Evolutionary conservation across 768 basidiomycete genomes (phyloP), one percentile per base, ranked within the genome.

Genomic region (Rubroboletus satanas): DNA sequence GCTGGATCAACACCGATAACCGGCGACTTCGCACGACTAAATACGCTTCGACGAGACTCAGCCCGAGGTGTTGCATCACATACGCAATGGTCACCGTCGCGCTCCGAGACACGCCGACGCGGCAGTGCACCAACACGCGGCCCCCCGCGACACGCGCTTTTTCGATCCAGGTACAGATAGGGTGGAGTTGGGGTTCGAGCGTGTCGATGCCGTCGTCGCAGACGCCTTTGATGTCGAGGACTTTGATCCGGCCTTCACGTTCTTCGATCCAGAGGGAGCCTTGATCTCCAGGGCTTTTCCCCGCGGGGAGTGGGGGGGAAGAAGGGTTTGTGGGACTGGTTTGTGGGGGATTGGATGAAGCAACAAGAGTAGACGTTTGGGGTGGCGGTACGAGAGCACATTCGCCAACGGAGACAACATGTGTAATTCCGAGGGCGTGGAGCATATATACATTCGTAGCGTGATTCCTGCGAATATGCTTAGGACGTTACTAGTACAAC

Each of bases 171-270:
- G 86, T 87, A 66, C 93, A 93, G 39, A 96, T 90, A 3, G 88
- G 86, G 55, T 84, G 84, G 32, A 98, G 79, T 71, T 94, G 87
- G 7, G 90, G 92, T 64, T 92, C 87, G 29, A 98, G 81, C 29
- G 90, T 92, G 72, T 96, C 94, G 68, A 97, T 96, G 4, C 96
- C 96, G 67, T 98, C 96, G 71, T 98, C 96, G 65, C 92, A 90
- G 28, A 97, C 85, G 38, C 89, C 89, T 72, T 93, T 87, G 69
- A 94, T 90, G 68, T 95, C 93, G 51, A 94, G 78, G 29, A 95
- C 92, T 68, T 90, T 88, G 67, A 95, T 94, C 52, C 91, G 78
- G 5, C 92, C 93, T 66, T 91, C 91, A 23, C 84, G 80, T 72
- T 93, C 90, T 71, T 95, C 92, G 51, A 84, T 83, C 85, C 87